Conservation (phyloP, 306 rosid genomes). For the Crotalaria pallida region DNA sequence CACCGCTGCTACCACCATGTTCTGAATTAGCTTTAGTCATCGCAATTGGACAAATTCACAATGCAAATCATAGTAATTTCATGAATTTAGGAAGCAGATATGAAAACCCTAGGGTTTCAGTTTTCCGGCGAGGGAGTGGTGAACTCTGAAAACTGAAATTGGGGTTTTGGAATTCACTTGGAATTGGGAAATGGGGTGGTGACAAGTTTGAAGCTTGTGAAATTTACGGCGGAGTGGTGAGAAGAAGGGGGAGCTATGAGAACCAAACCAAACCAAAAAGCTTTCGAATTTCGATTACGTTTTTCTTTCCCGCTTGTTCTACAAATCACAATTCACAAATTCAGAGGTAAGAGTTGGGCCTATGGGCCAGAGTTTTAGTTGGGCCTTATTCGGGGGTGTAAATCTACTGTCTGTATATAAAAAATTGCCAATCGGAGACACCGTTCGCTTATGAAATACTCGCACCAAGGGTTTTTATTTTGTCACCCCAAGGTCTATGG, state of each 20-base stretch:
- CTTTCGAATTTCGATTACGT: conserved; percentile 16
- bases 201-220: conserved; percentile 11
- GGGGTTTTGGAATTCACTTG: conserved; percentile 11
- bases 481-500: too few species aligned
- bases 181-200: conserved; percentile 4
- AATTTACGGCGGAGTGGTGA: not conserved
- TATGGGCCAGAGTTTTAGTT: not conserved
- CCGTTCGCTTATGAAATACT: too few species aligned
- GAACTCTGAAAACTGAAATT: not conserved
- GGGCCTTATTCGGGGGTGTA: too few species aligned
- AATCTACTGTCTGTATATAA: too few species aligned
- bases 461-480: too few species aligned
- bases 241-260: conserved; percentile 2
- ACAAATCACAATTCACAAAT: not conserved
- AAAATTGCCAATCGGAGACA: too few species aligned
- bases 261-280: not conserved
- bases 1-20: conserved; percentile 27
- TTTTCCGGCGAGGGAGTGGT: not conserved
- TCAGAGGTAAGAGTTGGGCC: not conserved
- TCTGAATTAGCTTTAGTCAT: conserved; percentile 52
- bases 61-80: conserved; percentile 18
- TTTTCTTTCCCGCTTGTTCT: conserved; percentile 58
- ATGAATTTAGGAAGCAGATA: not conserved
- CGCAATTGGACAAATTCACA: not conserved
- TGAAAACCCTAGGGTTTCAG: conserved; percentile 39